These are phyloP conservation scores for Metschnikowia henanensis DNA, from an alignment of 805 yeast genomes.

Conservation along the genomic window DNA sequence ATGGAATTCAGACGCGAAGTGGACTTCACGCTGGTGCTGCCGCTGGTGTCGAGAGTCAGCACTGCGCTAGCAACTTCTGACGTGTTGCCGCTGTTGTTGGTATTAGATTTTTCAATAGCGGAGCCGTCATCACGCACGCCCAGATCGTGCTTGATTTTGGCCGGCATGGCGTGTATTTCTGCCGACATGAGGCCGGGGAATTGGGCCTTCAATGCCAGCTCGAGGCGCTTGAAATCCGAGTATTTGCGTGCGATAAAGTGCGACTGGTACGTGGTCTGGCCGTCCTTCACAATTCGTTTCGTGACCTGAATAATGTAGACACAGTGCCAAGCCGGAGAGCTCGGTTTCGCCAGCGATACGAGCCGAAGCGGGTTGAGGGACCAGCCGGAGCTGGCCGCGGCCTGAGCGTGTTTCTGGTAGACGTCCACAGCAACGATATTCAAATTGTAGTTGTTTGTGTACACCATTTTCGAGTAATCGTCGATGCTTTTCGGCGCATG, in stretches of 20 bases:
- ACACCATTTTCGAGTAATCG: constrained; percentile 28
- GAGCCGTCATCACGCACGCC: constrained; percentile 23
- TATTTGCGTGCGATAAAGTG: constrained; percentile 63
- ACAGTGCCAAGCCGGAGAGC: constrained; percentile 27
- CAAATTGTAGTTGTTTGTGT: constrained; percentile 56
- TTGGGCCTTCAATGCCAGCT: constrained; percentile 46
- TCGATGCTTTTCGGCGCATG: constrained; percentile 12
- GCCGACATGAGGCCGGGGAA: constrained; percentile 65
- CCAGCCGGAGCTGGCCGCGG: constrained; percentile 14
- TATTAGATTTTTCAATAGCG: too few species aligned
- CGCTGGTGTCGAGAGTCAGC: neutral
- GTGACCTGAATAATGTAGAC: constrained; percentile 51
- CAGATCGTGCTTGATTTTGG: constrained; percentile 44
- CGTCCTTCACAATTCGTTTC: constrained; percentile 20
- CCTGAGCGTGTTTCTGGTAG: constrained; percentile 11
- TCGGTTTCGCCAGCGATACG: constrained; percentile 2
- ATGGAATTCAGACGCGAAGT: neutral
- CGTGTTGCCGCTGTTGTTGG: neutral
- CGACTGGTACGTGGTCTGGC: constrained; percentile 17
- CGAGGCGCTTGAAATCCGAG: constrained; percentile 62
- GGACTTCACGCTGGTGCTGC: neutral
- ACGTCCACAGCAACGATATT: constrained; percentile 68
- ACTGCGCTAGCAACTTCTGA: neutral
- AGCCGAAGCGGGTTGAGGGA: constrained; percentile 15
- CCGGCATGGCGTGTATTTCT: constrained; percentile 58